Conservation (phyloP, 2,329 filamentous ascomycete species). For the Periglandula ipomoeae region DNA sequence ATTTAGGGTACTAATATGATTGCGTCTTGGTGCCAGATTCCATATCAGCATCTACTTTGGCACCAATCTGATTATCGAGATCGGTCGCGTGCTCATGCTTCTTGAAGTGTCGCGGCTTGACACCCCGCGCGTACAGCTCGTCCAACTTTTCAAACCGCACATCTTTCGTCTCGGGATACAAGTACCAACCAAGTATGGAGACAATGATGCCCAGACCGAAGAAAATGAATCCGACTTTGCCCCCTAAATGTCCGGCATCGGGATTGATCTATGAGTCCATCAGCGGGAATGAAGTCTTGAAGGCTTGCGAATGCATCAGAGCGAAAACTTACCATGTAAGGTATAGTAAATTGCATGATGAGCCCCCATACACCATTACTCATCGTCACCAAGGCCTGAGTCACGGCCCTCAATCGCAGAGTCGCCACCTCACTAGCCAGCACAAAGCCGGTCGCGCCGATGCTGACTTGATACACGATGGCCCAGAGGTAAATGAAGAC, state of each 20-base stretch:
- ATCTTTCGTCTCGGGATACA: slow-evolving; percentile 16
- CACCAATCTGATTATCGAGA: not conserved
- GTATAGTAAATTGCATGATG: slow-evolving; percentile 23
- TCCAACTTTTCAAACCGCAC: slow-evolving; percentile 12
- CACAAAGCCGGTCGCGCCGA: slow-evolving; percentile 26
- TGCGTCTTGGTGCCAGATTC: not conserved
- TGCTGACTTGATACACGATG: slow-evolving; percentile 25
- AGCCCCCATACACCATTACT: slow-evolving; percentile 19
- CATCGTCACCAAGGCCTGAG: slow-evolving; percentile 22
- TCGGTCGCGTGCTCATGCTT: slow-evolving; percentile 2
- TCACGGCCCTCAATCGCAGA: slow-evolving; percentile 20
- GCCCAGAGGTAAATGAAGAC: slow-evolving; percentile 23
- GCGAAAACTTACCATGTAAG: slow-evolving; percentile 18
- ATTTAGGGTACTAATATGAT: too few species aligned
- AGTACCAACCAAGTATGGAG: slow-evolving; percentile 9
- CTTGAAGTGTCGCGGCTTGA: slow-evolving; percentile 11
- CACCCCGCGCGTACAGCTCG: slow-evolving; percentile 10
- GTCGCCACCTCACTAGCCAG: slow-evolving; percentile 26
- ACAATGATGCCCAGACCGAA: slow-evolving; percentile 11
- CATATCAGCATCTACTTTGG: not conserved
- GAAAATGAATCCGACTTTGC: slow-evolving; percentile 19
- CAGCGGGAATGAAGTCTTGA: not conserved
- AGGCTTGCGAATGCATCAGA: not conserved
- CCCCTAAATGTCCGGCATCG: slow-evolving; percentile 17
- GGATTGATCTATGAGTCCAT: slow-evolving; percentile 14